Evolutionary conservation across 805 yeast genomes (phyloP).

Genomic region (Suhomyces vadensis): DNA sequence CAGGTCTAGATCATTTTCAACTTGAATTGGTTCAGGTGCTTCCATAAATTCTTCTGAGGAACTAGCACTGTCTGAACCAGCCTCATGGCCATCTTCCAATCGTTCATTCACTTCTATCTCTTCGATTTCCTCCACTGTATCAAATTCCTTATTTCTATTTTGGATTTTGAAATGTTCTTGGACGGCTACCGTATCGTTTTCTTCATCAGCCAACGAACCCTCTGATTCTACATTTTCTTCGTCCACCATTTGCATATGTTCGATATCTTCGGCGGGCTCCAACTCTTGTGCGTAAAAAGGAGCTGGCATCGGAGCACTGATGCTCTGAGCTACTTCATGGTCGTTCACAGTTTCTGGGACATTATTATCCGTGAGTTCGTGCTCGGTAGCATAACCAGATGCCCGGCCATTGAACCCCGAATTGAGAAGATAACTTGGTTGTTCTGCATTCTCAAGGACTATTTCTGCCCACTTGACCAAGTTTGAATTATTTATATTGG

Average conservation of each 20-base stretch:
- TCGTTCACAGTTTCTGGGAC: neutral
- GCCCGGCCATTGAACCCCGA: neutral
- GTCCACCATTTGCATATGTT: conserved; percentile 1
- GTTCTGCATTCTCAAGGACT: neutral
- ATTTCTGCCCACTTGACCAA: neutral
- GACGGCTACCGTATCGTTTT: conserved; percentile 10
- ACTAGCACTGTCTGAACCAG: no score
- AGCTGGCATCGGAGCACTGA: conserved; percentile 14
- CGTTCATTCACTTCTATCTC: neutral
- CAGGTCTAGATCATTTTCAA: neutral
- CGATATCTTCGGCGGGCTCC: conserved; percentile 1
- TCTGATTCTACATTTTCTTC: conserved; percentile 21
- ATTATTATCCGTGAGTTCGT: conserved; percentile 18
- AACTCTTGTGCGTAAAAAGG: conserved; percentile 12
- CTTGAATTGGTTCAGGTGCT: neutral
- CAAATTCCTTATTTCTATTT: neutral
- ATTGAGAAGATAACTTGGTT: neutral
- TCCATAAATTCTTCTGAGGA: neutral
- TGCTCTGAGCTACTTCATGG: neutral
- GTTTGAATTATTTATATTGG: neutral
- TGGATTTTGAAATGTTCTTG: conserved; percentile 7
- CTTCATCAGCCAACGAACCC: conserved; percentile 22
- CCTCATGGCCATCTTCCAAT: neutral
- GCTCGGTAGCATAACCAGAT: conserved; percentile 15
- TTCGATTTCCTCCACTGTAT: neutral